These are phyloP conservation scores for Planoprotostelium fungivorum DNA, from an alignment of 78 protist species.

Conservation along the genomic window DNA sequence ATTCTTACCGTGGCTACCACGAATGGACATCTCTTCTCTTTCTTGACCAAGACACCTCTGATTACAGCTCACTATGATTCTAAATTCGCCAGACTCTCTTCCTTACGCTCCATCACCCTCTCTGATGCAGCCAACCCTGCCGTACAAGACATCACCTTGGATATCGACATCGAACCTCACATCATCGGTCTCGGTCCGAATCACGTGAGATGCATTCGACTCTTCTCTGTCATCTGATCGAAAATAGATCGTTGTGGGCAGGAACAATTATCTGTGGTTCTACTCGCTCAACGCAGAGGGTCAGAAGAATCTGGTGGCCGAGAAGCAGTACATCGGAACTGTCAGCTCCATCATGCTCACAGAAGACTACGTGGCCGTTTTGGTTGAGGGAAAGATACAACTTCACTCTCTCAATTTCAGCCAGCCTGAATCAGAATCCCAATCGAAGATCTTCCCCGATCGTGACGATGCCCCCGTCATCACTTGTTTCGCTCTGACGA, in stretches of 20 bases:
- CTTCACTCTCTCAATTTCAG: not conserved
- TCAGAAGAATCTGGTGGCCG: not conserved
- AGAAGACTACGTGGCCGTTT: not conserved
- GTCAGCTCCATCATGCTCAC: not conserved
- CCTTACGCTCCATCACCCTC: conserved; percentile 63
- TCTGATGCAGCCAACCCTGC: not conserved
- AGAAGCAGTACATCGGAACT: not conserved
- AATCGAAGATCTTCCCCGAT: conserved; percentile 34
- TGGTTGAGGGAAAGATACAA: not conserved
- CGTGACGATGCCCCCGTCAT: conserved; percentile 6
- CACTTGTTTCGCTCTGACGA: conserved; percentile 22
- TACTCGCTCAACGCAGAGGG: conserved; percentile 9
- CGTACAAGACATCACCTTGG: not conserved
- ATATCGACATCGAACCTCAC: not conserved
- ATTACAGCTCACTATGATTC: conserved; percentile 16
- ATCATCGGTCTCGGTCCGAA: conserved; percentile 1
- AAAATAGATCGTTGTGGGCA: conserved; percentile 34
- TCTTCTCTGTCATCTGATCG: not conserved
- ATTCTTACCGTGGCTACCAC: conserved; percentile 57
- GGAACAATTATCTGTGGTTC: conserved; percentile 65
- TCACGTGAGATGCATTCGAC: not conserved
- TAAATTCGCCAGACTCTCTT: conserved; percentile 13
- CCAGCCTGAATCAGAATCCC: not conserved
- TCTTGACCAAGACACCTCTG: conserved; percentile 53
- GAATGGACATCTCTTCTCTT: conserved; percentile 32